Evolutionary conservation across 129 eudicot genomes (phyloP).

Genomic region (Helichrysum umbraculigerum): DNA sequence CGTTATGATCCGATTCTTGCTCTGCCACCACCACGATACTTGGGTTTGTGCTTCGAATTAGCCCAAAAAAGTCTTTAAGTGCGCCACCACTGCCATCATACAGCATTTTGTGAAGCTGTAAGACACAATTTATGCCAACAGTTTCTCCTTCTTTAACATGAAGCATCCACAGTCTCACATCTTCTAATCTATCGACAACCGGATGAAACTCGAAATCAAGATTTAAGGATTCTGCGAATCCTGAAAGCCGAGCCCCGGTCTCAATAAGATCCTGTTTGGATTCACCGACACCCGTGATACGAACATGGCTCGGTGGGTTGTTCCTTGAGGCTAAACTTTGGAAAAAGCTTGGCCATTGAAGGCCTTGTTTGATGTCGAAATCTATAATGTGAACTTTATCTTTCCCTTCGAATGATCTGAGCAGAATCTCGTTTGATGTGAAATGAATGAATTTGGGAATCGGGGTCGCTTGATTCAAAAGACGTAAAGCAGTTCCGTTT

Average conservation of each 20-base stretch:
- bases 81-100: conserved; percentile 61
- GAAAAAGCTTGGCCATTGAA: conserved; percentile 88
- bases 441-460: conserved; percentile 80
- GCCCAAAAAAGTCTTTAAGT: conserved; percentile 67
- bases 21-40: conserved; percentile 63
- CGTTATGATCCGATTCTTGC: conserved; percentile 89
- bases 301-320: conserved; percentile 77
- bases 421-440: conserved; percentile 84
- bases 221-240: conserved; percentile 64
- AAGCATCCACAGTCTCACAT: conserved; percentile 96
- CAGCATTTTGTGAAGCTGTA: conserved; percentile 83
- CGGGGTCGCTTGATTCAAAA: conserved; percentile 80
- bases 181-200: conserved; percentile 86
- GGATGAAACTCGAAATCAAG: conserved; percentile 84
- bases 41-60: conserved; percentile 82
- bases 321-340: conserved; percentile 76
- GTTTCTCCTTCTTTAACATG: conserved; percentile 85
- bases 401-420: conserved; percentile 78
- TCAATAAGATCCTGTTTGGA: conserved; percentile 86
- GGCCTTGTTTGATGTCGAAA: conserved; percentile 89
- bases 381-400: conserved; percentile 83
- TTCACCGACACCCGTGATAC: conserved; percentile 87
- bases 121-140: conserved; percentile 74
- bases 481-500: conserved; percentile 52
- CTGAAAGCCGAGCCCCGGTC: conserved; percentile 76